Percentiles rank a stretch among this genome's conserved stretches.
phyloP scores from a whole-genome alignment of 2,329 filamentous ascomycete genomes.

The Colletotrichum theobromicola region DNA sequence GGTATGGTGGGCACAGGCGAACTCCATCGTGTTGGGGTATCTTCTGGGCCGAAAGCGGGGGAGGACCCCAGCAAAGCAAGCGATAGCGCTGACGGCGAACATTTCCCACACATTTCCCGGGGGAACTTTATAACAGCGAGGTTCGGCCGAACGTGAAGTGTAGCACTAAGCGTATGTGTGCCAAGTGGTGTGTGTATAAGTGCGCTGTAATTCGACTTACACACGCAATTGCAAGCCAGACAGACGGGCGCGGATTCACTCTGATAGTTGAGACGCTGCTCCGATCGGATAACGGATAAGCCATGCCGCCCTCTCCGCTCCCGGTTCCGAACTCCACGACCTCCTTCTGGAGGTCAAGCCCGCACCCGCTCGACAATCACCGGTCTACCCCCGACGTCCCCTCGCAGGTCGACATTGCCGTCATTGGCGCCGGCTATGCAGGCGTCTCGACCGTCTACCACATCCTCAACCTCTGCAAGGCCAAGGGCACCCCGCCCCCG shows the following conservation, averaged over 20 bases:
- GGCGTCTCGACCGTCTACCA: slow-evolving; percentile 23
- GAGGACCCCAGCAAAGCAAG: not conserved
- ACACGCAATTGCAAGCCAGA: not conserved
- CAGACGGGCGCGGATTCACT: not conserved
- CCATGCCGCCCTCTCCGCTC: slow-evolving; percentile 5
- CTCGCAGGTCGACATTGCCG: slow-evolving; percentile 11
- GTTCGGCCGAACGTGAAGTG: not conserved
- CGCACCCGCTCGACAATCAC: slow-evolving; percentile 22
- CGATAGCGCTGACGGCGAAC: not conserved
- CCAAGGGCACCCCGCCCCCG: slow-evolving; percentile 28
- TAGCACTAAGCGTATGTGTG: not conserved
- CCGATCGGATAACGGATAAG: not conserved
- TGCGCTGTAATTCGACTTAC: not conserved
- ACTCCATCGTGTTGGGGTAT: not conserved
- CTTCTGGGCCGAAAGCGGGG: not conserved
- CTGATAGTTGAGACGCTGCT: not conserved
- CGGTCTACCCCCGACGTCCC: slow-evolving; percentile 21
- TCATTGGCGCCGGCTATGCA: slow-evolving; percentile 23
- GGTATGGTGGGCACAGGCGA: not conserved
- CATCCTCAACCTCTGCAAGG: slow-evolving; percentile 28
- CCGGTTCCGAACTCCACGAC: slow-evolving; percentile 20
- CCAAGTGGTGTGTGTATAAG: no score
- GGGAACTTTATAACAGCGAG: not conserved
- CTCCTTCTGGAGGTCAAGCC: slow-evolving; percentile 24
- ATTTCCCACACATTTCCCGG: not conserved